Evolutionary conservation across 2,329 filamentous ascomycete genomes (phyloP), one percentile per base, ranked within the genome.

Genomic region (Claviceps sp.): DNA sequence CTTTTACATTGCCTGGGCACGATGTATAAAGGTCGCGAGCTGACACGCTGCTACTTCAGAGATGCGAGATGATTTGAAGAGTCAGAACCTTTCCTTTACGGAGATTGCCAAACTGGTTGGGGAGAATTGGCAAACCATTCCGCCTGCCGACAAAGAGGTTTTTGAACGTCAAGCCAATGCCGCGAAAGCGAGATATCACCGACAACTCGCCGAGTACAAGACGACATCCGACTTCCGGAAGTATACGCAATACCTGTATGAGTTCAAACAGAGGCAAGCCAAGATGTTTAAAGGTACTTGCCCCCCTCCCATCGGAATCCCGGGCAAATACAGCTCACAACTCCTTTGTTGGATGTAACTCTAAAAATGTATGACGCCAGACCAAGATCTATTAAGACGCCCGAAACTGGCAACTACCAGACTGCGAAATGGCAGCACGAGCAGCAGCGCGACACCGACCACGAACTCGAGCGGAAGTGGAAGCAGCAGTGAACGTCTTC

Each of bases 71-170:
- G 80, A 86, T 22, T 68, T 91, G 24, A 89, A 87, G 62, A 85
- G 82, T 3, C 81, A 85, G 54, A 86, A 85, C 47, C 69, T 91
- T 4, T 85, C 83, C 1, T 93, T 93, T 60, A 89, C 86, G 1
- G 86, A 90, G 61, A 89, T 91, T 56, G 87, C 87, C 11, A 90
- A 90, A 61, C 70, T 89, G 1, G 87, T 90, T 1, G 87, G 87
- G 6, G 86, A 91, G 62, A 80, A 85, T 61, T 91, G 87, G 87
- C 87, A 91, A 62, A 82, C 79, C 50, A 68, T 91, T 8, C 72
- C 78, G 2, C 73, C 79, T 0, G 67, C 72, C 1, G 82, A 87
- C 58, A 86, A 87, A 60, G 86, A 89, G 61, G 74, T 76, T 0
- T 91, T 78, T 58, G 87, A 91, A 64, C 77, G 76, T 41, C 81